Conservation (phyloP, 805 yeast species). For the Saccharomycopsis amapae region DNA sequence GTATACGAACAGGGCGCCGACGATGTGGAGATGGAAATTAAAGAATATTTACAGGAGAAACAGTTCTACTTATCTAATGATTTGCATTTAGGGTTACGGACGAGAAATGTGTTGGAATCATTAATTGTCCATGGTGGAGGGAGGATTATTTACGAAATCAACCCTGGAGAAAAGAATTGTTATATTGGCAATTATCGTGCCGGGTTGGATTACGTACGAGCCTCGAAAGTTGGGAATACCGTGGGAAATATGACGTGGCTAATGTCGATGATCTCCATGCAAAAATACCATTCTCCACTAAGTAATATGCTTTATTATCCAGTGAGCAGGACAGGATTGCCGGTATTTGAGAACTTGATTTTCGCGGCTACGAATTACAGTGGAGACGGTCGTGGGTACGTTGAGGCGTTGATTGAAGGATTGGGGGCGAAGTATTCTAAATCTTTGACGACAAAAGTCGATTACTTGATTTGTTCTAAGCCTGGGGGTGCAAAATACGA, state of each 20-base stretch:
- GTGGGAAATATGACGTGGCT: constrained; percentile 76
- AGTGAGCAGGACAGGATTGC: constrained; percentile 39
- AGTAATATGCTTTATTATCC: constrained; percentile 66
- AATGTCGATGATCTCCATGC: constrained; percentile 52
- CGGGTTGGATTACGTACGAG: constrained; percentile 47
- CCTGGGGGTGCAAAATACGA: constrained; percentile 67
- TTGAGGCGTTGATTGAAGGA: constrained; percentile 53
- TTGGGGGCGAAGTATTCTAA: constrained; percentile 77
- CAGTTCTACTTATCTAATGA: constrained; percentile 48
- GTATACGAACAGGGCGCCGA: not conserved
- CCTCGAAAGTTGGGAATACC: constrained; percentile 34
- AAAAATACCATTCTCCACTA: constrained; percentile 46
- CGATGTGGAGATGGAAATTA: too few species aligned
- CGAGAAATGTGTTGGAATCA: constrained; percentile 33
- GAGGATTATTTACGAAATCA: constrained; percentile 27
- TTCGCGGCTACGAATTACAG: constrained; percentile 74
- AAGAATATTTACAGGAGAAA: constrained; percentile 39
- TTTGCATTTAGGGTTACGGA: constrained; percentile 42
- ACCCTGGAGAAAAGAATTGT: constrained; percentile 31
- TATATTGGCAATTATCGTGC: constrained; percentile 58
- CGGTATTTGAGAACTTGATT: constrained; percentile 45
- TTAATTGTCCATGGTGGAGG: constrained; percentile 55
- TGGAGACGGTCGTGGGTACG: constrained; percentile 75
- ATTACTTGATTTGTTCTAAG: constrained; percentile 64
- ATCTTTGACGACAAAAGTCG: constrained; percentile 52